These are phyloP conservation scores for Aspergillus arachidicola DNA, from an alignment of 2,329 filamentous ascomycete species.

Conservation along the genomic window DNA sequence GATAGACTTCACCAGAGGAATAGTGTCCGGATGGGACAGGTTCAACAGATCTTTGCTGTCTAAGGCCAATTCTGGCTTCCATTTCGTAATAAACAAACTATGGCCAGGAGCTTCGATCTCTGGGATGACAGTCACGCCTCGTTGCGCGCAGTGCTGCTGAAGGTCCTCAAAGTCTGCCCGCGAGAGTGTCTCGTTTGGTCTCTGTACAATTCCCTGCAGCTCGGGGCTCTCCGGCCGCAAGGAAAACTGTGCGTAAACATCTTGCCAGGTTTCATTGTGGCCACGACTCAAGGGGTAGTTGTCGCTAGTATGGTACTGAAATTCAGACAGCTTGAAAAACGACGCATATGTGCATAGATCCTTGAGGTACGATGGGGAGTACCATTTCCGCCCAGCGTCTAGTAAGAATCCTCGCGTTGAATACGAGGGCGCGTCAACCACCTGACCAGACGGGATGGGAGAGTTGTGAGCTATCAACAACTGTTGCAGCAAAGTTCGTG, in stretches of 20 bases:
- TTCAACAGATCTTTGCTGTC: slow-evolving; percentile 57
- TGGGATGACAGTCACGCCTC: slow-evolving; percentile 61
- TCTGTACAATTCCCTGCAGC: slow-evolving; percentile 53
- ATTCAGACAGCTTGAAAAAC: slow-evolving; percentile 63
- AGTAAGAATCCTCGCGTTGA: slow-evolving; percentile 54
- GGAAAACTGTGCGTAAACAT: slow-evolving; percentile 59
- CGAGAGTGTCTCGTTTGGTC: slow-evolving; percentile 59
- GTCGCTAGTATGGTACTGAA: slow-evolving; percentile 62
- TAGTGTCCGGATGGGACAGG: slow-evolving; percentile 57
- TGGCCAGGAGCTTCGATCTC: slow-evolving; percentile 65
- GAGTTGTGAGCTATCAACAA: slow-evolving; percentile 39
- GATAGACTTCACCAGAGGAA: slow-evolving; percentile 56
- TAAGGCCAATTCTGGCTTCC: slow-evolving; percentile 60
- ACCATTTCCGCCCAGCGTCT: slow-evolving; percentile 60
- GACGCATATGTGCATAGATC: slow-evolving; percentile 64
- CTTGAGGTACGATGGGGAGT: slow-evolving; percentile 56
- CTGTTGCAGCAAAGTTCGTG: slow-evolving; percentile 58
- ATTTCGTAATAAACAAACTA: slow-evolving; percentile 59
- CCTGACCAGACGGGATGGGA: slow-evolving; percentile 46
- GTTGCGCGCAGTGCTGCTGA: slow-evolving; percentile 54
- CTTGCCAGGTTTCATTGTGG: slow-evolving; percentile 49
- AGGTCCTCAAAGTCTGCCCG: slow-evolving; percentile 55
- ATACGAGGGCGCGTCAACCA: slow-evolving; percentile 56
- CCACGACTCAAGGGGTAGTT: slow-evolving; percentile 57
- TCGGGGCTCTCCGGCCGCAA: slow-evolving; percentile 53